Evolutionary conservation across 768 basidiomycete genomes (phyloP), one percentile per base, ranked within the genome.

Genomic region (Strobilomyces confusus): DNA sequence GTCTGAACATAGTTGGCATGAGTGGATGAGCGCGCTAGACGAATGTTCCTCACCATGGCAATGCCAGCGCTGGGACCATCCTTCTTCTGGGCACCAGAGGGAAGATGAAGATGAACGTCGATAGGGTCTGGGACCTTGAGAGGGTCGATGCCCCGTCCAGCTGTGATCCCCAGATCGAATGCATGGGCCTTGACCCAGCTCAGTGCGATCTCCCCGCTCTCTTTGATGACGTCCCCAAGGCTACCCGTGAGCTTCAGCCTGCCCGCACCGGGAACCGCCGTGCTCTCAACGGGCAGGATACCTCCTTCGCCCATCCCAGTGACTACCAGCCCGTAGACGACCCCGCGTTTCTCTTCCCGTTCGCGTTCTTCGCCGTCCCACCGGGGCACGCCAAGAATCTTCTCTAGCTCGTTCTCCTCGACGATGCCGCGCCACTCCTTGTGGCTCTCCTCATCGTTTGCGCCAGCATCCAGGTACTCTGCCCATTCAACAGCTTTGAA

Each of bases 401-500:
- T 75, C 74, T 94, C 92, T n/a, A 97, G 69, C 49, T 95, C 87
- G 37, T 76, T 75, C 50, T 77, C 77, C 52, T 84, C 79, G 12
- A 97, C 86, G 1, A 80, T 58, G 1, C 76, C 67, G 19, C 76
- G 73, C 69, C 93, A 97, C 17, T 65, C 68, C 58, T 70, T 70
- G 29, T 54, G 64, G 32, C 53, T 68, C 38, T 57, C 55, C 20
- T 58, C 60, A 9, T 58, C 63, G 37, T 51, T 57, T 20, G 53
- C 45, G 50, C 58, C 44, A 26, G 57, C 54, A 50, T 69, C 71
- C 14, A 82, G 67, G 60, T 78, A 75, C 58, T 89, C 87, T 0
- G 90, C 82, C 84, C 87, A 95, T 61, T 97, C 87, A 5, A 98
- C 95, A 1, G 92, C 94, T 63, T 97, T 97, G 59, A 79, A 87